Evolutionary conservation across 192 early-diverging fungal genomes (phyloP).

Genomic region (Coemansia sp.): DNA sequence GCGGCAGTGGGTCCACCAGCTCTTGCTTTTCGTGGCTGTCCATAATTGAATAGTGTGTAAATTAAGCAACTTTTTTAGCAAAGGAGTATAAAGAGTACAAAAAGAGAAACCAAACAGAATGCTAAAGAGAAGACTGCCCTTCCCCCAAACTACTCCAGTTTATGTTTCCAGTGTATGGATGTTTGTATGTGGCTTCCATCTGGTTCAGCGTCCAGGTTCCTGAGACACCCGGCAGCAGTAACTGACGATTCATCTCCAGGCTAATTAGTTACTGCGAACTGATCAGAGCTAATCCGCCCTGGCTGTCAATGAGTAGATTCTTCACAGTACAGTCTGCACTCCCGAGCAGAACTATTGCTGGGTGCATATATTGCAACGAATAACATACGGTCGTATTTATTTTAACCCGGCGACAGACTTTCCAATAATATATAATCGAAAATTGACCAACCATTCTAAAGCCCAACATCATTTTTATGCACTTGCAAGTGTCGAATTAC

Average conservation of each 20-base stretch:
- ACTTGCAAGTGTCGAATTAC: neutral
- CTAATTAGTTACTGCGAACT: neutral
- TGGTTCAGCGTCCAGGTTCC: neutral
- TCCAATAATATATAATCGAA: too few relatives aligned
- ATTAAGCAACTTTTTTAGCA: neutral
- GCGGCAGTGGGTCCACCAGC: neutral
- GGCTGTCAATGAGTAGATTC: too few relatives aligned
- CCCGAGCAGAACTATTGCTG: too few relatives aligned
- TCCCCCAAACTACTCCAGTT: neutral
- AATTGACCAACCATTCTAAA: too few relatives aligned
- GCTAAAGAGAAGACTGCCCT: neutral
- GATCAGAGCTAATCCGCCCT: too few relatives aligned
- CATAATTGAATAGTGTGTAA: neutral
- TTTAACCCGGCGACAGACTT: too few relatives aligned
- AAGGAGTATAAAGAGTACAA: neutral
- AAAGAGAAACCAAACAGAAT: neutral
- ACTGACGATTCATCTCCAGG: neutral
- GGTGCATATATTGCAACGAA: too few relatives aligned
- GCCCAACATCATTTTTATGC: too few relatives aligned
- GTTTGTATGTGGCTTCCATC: too few relatives aligned
- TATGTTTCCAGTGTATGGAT: too few relatives aligned
- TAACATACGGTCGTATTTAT: too few relatives aligned
- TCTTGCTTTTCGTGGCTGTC: slow-evolving; percentile 6
- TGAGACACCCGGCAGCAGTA: neutral
- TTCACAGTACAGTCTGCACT: too few relatives aligned